Evolutionary conservation across 2,329 filamentous ascomycete genomes (phyloP), one percentile per base, ranked within the genome.

Genomic region (Chalara sp.): DNA sequence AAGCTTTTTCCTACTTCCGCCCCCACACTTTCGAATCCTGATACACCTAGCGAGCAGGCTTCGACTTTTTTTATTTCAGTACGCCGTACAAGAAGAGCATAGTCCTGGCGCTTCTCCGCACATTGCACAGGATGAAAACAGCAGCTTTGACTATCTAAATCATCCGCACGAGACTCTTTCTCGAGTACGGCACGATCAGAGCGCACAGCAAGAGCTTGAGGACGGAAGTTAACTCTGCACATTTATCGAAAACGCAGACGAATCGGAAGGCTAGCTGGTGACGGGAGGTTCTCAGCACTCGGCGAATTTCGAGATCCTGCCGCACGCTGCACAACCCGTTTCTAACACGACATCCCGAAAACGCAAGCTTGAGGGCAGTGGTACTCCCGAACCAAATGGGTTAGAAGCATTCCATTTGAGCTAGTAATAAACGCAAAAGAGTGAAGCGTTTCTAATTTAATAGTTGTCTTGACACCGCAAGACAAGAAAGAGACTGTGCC

Each of bases 1-100:
- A 55, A 50, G 50, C 47, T 46, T 44, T 44, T 50, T 53, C 41
- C 47, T 7, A 55, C 53, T 55, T 50, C 50, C 6, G 48, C 39
- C 44, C 40, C 32, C 21, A 52, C 46, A 46, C 43, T 39, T 49
- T 52, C 10, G 29, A 52, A 51, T 54, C 5, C 41, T 28, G 10
- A 48, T 37, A 50, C 39, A 50, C 40, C 50, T 42, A 32, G 47
- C 32, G 47, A 48, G 32, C 32, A 55, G 32, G 52, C 52, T 43
- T 31, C n/a, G 6, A 50, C 49, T 8, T 32, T 31, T 53, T 44
- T 51, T 41, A 5, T 44, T 3, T 43, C 50, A 37, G 29, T 41
- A 40, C 32, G n/a, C n/a, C n/a, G n/a, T 30, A 40, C 35, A 44
- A 46, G 50, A 45, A 47, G 37, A 47, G 39, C 5, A 33, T 30